A percentile compares a stretch with the other conserved stretches of the same genome.
phyloP scores from a whole-genome alignment of 2,329 filamentous ascomycete genomes.

The Metarhizium guizhouense region DNA sequence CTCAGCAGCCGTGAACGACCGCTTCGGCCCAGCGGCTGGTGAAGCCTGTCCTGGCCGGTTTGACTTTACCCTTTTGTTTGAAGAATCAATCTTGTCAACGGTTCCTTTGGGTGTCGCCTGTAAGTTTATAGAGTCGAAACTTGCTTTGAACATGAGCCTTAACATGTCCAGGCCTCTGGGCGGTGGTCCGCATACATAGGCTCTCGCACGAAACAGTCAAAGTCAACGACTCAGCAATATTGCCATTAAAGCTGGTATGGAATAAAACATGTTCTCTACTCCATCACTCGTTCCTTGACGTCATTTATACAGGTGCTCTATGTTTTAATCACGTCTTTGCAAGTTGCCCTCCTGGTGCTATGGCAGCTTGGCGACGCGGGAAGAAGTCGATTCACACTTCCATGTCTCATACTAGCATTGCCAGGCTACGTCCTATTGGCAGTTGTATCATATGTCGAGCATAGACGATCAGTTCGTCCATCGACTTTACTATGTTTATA shows the following conservation, averaged over 20 bases:
- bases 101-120: not conserved
- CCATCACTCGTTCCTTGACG: not conserved
- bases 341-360: not conserved
- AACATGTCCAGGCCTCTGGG: not conserved
- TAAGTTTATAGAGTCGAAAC: rapidly evolving
- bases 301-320: not conserved
- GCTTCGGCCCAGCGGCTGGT: slow-evolving; percentile 11
- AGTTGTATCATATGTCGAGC: slow-evolving; percentile 17
- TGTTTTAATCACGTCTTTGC: not conserved
- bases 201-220: not conserved
- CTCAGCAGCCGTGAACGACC: slow-evolving; percentile 3
- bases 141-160: no score
- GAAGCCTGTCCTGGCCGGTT: slow-evolving; percentile 14
- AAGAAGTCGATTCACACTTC: not conserved
- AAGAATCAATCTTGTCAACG: slow-evolving; percentile 15
- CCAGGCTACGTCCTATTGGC: not conserved
- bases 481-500: slow-evolving; percentile 10
- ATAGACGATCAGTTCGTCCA: slow-evolving; percentile 26
- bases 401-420: not conserved
- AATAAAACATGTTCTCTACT: not conserved
- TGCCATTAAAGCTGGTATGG: not conserved
- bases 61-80: slow-evolving; percentile 20
- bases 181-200: not conserved
- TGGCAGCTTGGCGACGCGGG: not conserved
- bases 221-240: not conserved